Evolutionary conservation across 139 green algal species (phyloP).

Genomic region (Pycnococcus provasolii): DNA sequence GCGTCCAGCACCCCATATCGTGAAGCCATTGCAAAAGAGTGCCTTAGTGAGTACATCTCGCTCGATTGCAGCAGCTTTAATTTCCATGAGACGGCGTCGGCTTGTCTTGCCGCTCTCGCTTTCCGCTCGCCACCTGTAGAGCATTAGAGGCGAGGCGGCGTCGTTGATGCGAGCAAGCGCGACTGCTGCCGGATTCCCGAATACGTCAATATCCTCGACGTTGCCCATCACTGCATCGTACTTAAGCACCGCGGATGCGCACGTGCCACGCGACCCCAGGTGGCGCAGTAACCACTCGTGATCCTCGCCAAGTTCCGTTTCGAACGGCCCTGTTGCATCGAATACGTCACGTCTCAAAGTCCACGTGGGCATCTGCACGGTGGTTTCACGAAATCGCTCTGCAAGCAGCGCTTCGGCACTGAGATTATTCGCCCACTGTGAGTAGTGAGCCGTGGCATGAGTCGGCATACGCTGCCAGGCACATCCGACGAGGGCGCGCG

Average conservation of each 20-base stretch:
- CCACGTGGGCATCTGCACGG: conserved; percentile 19
- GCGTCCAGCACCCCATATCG: conserved; percentile 12
- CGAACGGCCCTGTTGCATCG: conserved; percentile 3
- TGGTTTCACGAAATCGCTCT: conserved; percentile 16
- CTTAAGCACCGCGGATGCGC: conserved; percentile 2
- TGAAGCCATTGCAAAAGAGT: conserved; percentile 1
- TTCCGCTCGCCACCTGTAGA: conserved; percentile 6
- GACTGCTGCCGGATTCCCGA: not conserved
- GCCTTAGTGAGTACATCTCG: not conserved
- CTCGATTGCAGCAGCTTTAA: conserved; percentile 6
- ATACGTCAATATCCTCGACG: not conserved
- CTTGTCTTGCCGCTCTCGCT: not conserved
- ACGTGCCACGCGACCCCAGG: conserved; percentile 2
- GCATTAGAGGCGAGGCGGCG: not conserved
- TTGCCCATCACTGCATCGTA: not conserved
- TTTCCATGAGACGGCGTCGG: not conserved
- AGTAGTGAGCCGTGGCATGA: conserved; percentile 16
- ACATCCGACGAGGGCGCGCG: conserved; percentile 5
- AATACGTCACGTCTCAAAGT: conserved; percentile 1
- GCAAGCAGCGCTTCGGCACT: not conserved
- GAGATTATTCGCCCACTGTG: conserved; percentile 11
- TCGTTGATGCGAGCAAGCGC: not conserved
- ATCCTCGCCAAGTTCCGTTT: not conserved
- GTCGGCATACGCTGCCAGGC: conserved; percentile 13
- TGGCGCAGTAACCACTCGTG: conserved; percentile 5